Evolutionary conservation across 495 filamentous ascomycete species (phyloP), one percentile per base, ranked within the genome.

Genomic region (Penicillium argentinense): DNA sequence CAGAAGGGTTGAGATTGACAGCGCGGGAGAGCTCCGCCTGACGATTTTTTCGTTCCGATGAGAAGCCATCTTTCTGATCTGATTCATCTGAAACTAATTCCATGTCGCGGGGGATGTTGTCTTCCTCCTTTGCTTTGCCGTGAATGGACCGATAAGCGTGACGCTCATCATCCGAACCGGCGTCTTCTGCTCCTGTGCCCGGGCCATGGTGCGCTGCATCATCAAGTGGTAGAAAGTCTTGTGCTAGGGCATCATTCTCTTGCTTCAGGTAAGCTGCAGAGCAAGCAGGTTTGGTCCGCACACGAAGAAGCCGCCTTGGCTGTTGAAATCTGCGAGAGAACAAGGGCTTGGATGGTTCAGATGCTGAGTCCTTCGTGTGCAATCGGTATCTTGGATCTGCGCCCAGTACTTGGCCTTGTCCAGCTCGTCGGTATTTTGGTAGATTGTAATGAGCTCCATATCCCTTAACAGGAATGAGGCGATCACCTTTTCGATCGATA

Each of bases 111-210:
- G 75, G 66, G 23, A 69, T 27, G 13, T 61, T 47, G 23, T 87
- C 75, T 25, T 69, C 60, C n/a, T 66, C 66, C 37, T 70, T 87
- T 16, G 77, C 75, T 59, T 84, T 84, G 16, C 80, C 80, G 43
- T 85, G 71, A 13, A 91, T 84, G 19, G 86, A 89, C 28, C 86
- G 77, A 53, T 90, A 91, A 34, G 83, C 75, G 41, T 74, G 73
- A 33, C 60, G 67, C 7, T 82, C 77, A 34, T 79, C 68, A 11
- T 68, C 66, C 0, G 71, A 74, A 8, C 62, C 63, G 5, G 33
- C 28, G n/a, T 51, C 56, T 14, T 45, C 42, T 3, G 36, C 13
- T 13, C 16, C 21, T 9, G 33, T 39, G 12, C 47, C 49, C n/a
- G 51, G 32, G 17, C 62, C 68, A 52, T 49, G 57, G 42, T 47